Percentiles rank a stretch among this genome's conserved stretches.
These are phyloP conservation scores for Aegilops tauschii DNA, from an alignment of 176 grass and related monocot genomes.

Conservation along the genomic window DNA sequence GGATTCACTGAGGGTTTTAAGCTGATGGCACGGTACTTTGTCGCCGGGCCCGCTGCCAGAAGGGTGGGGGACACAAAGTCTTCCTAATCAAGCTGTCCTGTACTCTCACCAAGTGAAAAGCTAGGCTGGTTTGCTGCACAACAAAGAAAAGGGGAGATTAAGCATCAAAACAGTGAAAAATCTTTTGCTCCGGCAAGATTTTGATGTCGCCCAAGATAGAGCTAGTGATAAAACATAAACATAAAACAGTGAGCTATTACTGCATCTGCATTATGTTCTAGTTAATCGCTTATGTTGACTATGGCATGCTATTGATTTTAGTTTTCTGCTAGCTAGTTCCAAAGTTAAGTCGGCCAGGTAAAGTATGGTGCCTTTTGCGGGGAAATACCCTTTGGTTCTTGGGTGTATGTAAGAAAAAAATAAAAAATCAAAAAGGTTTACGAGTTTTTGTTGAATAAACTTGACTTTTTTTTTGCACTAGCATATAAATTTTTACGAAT, in stretches of 20 bases:
- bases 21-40: not conserved
- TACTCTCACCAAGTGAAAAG: conserved; percentile 7
- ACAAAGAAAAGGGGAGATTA: not conserved
- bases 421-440: no score
- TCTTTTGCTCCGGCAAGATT: not conserved
- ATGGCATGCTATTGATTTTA: not conserved
- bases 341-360: not conserved
- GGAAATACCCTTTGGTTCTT: not conserved
- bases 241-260: not conserved
- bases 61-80: not conserved
- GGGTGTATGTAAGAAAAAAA: no score
- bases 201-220: not conserved
- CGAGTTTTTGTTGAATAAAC: no score
- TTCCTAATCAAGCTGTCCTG: conserved; percentile 12
- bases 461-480: no score
- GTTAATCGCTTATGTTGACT: not conserved
- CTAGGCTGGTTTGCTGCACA: not conserved
- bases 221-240: not conserved
- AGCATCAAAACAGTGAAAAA: not conserved
- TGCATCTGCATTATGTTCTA: not conserved
- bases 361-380: not conserved
- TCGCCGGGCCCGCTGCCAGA: not conserved
- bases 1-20: not conserved
- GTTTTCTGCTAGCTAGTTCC: not conserved
- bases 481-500: no score